Conservation (phyloP, 768 basidiomycete species). For the Boletus vermiculosoides region DNA sequence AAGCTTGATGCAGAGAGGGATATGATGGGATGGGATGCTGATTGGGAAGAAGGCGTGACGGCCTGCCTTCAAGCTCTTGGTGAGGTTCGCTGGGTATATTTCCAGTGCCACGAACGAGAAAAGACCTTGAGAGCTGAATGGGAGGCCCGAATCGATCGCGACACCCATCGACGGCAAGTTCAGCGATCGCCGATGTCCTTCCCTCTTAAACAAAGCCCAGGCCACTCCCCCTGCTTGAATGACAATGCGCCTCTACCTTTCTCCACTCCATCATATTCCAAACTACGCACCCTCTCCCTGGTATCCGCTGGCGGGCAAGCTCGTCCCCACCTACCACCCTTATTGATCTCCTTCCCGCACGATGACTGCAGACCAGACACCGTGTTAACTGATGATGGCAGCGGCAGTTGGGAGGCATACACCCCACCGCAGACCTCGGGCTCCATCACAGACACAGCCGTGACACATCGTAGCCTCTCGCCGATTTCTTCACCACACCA, state of each 20-base stretch:
- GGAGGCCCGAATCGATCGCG: slow-evolving; percentile 38
- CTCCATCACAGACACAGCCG: slow-evolving; percentile 45
- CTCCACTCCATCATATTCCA: slow-evolving; percentile 2
- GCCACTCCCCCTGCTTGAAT: slow-evolving; percentile 27
- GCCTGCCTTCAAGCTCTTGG: slow-evolving; percentile 73
- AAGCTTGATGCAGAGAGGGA: slow-evolving; percentile 27
- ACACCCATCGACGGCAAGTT: slow-evolving; percentile 29
- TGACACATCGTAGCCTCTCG: slow-evolving; percentile 41
- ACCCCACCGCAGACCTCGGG: slow-evolving; percentile 60
- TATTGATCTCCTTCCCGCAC: slow-evolving; percentile 39
- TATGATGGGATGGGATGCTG: slow-evolving; percentile 24
- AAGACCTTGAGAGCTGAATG: slow-evolving; percentile 54
- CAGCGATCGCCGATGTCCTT: slow-evolving; percentile 25
- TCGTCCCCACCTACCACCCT: slow-evolving; percentile 49
- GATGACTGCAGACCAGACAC: slow-evolving; percentile 55
- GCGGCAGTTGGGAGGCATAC: slow-evolving; percentile 59
- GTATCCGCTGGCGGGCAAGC: slow-evolving; percentile 37
- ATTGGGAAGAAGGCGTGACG: slow-evolving; percentile 34
- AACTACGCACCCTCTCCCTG: slow-evolving; percentile 28
- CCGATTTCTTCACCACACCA: slow-evolving; percentile 23
- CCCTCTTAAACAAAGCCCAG: slow-evolving; percentile 27
- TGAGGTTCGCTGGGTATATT: slow-evolving; percentile 81
- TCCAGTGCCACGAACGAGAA: slow-evolving; percentile 70
- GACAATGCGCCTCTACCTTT: slow-evolving; percentile 21
- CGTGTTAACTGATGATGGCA: slow-evolving; percentile 46